Percentiles rank a stretch among this genome's conserved stretches.
phyloP scores from a whole-genome alignment of 257 asterid genomes.

The Eucommia ulmoides region DNA sequence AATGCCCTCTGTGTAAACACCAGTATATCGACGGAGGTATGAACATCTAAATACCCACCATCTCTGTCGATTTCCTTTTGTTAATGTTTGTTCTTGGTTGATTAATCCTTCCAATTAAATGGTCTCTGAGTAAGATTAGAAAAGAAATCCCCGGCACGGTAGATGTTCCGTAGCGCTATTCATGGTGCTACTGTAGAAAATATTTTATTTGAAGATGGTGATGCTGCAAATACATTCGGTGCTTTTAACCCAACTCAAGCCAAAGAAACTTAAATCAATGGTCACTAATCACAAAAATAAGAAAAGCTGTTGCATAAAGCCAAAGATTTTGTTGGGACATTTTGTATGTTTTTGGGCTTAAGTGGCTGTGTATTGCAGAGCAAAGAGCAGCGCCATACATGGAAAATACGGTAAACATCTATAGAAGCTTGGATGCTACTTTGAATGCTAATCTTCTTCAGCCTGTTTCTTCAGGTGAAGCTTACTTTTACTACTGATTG shows the following conservation, averaged over 20 bases:
- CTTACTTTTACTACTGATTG: background rate
- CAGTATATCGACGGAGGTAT: conserved; percentile 40
- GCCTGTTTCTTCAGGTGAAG: conserved; percentile 39
- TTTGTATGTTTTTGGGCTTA: no score
- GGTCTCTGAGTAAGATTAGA: no score
- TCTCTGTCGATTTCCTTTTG: background rate
- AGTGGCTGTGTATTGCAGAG: no score
- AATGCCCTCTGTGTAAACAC: conserved; percentile 61
- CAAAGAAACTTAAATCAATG: background rate
- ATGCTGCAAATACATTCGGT: background rate
- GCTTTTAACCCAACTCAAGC: background rate
- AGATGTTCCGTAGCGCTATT: background rate
- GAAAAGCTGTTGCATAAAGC: no score
- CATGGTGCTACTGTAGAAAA: background rate
- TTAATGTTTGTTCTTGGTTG: background rate
- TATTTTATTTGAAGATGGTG: background rate
- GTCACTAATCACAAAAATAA: no score
- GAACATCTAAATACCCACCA: background rate
- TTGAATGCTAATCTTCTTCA: conserved; percentile 34
- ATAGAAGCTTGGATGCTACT: conserved; percentile 46
- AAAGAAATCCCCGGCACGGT: no score
- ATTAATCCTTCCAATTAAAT: background rate
- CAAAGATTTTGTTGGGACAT: no score
- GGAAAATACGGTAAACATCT: conserved; percentile 52
- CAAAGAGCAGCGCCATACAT: conserved; percentile 53